A percentile compares a stretch with the other conserved stretches of the same genome.
These are phyloP conservation scores for Acanthamoeba lenticulata DNA, from an alignment of 208 protist species.

Conservation along the genomic window DNA sequence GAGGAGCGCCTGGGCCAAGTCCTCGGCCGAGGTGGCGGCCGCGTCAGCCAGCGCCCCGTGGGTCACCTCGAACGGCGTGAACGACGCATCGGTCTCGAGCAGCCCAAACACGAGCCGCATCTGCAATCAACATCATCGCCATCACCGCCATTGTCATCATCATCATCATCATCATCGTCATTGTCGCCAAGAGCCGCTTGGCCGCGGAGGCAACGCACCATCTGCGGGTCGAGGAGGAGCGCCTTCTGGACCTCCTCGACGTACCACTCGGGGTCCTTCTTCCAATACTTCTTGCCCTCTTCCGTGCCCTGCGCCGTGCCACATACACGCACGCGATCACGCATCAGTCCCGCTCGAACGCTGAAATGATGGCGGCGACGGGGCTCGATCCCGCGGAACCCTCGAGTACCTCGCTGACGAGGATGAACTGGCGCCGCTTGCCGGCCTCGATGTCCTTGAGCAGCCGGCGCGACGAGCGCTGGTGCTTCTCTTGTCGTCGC, in stretches of 20 bases:
- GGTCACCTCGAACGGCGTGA: neutral
- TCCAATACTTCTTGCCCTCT: conserved; percentile 25
- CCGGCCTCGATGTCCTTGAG: conserved; percentile 19
- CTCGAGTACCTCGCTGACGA: conserved; percentile 5
- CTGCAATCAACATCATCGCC: neutral
- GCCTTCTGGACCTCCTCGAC: conserved; percentile 1
- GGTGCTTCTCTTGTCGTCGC: neutral
- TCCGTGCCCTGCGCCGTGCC: neutral
- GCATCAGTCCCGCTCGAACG: neutral
- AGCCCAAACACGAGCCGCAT: neutral
- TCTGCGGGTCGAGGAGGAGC: neutral
- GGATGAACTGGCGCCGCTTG: neutral
- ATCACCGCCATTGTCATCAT: too few species aligned
- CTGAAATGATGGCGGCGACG: neutral
- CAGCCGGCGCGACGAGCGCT: neutral
- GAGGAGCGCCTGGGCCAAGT: neutral
- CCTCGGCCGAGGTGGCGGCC: neutral
- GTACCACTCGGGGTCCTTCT: conserved; percentile 8
- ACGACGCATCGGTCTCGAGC: neutral
- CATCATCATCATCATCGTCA: too few species aligned
- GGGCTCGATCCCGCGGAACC: too few species aligned
- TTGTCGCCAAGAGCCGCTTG: neutral
- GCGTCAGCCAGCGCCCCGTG: neutral
- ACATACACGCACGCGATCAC: too few species aligned
- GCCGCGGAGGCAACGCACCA: neutral